Conservation (phyloP, 257 asterid species). For the Lithospermum erythrorhizon region DNA sequence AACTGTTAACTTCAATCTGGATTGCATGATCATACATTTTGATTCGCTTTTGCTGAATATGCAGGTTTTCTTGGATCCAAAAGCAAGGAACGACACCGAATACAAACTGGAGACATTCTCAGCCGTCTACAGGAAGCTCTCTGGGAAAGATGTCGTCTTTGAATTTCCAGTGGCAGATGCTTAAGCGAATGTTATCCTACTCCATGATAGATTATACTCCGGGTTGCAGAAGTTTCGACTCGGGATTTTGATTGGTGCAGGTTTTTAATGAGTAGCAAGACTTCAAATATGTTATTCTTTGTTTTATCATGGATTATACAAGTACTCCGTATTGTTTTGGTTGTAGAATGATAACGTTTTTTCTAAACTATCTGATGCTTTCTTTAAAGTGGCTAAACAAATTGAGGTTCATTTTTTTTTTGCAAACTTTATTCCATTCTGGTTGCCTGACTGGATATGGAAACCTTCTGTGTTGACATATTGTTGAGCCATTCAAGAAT, state of each 20-base stretch:
- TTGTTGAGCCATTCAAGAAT: no score
- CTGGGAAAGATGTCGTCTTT: constrained; percentile 39
- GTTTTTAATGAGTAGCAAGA: not conserved
- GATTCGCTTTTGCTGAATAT: not conserved
- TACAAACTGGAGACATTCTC: constrained; percentile 35
- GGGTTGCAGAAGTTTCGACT: not conserved
- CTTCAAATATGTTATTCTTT: not conserved
- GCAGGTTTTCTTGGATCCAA: constrained; percentile 38
- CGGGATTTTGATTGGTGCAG: not conserved
- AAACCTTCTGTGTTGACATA: no score
- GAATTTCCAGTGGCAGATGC: constrained; percentile 25
- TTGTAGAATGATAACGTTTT: not conserved
- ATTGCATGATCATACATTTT: not conserved
- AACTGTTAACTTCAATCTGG: not conserved
- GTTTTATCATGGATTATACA: not conserved
- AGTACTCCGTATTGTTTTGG: not conserved
- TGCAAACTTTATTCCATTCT: no score
- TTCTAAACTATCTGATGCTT: no score
- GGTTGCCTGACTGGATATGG: no score
- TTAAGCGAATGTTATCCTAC: not conserved
- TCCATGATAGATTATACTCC: not conserved
- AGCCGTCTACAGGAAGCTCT: constrained; percentile 38
- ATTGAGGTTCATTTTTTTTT: no score
- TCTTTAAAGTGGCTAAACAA: no score
- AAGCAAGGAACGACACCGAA: constrained; percentile 29